Conservation (phyloP, 768 basidiomycete genomes). For the Serendipita sp. region DNA sequence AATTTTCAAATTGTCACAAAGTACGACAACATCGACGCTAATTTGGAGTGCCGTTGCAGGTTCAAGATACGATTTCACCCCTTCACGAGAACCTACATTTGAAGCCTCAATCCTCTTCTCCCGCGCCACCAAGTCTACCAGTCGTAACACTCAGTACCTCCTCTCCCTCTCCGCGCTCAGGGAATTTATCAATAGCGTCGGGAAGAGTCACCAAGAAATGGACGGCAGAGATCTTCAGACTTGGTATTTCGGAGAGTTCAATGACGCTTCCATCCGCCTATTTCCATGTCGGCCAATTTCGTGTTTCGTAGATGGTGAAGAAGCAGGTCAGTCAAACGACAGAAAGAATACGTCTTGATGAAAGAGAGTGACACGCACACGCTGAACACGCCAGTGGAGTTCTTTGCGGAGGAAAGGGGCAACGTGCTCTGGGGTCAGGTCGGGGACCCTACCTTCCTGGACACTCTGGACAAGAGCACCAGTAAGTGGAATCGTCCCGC, state of each 20-base stretch:
- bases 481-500: slow-evolving; percentile 23
- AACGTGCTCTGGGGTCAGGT: slow-evolving; percentile 21
- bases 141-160: too few species aligned
- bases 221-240: slow-evolving; percentile 7
- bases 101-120: too few species aligned
- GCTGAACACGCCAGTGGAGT: slow-evolving; percentile 29
- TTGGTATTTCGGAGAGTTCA: slow-evolving; percentile 2
- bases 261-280: neutral
- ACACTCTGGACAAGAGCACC: slow-evolving; percentile 16
- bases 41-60: too few species aligned
- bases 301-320: neutral
- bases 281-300: too few species aligned
- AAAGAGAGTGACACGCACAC: slow-evolving; percentile 17
- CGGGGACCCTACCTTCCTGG: neutral
- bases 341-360: neutral
- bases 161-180: neutral
- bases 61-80: too few species aligned
- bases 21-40: too few species aligned
- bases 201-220: slow-evolving; percentile 2
- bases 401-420: slow-evolving; percentile 26
- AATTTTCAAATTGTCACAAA: too few species aligned
- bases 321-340: neutral
- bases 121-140: too few species aligned
- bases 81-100: too few species aligned
- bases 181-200: neutral